Evolutionary conservation across 768 basidiomycete species (phyloP), one percentile per base, ranked within the genome.

Genomic region (Naganishia vaughanmartiniae): DNA sequence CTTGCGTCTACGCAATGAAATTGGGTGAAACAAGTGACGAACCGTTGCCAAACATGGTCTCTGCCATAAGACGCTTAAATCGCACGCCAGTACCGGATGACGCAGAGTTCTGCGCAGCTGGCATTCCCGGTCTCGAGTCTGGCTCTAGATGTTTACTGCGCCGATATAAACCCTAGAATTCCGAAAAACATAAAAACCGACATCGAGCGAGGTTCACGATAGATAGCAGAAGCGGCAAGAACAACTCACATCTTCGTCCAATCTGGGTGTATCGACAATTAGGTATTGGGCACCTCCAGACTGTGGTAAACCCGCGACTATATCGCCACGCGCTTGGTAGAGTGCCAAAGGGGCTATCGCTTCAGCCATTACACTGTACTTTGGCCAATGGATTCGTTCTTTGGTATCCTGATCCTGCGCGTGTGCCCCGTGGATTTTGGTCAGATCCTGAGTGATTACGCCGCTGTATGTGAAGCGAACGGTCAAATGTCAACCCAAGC

Each of bases 331-430:
- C 12, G 86, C 82, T 81, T 95, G 93, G 75, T 89, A 92, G 72
- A 89, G 86, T 0, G 86, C 85, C 7, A 93, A 89, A 75, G 86
- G 87, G 63, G 87, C 85, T 68, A 95, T 87, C 76, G 93, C 92
- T 71, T 88, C 86, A 34, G 89, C 93, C 84, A 97, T 90, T 86
- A 92, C 89, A 74, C 89, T 90, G 81, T 90, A 96, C 82, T 98
- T 98, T 31, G 89, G 91, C 95, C 95, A 98, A 76, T 97, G 93
- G 66, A 97, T 90, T 77, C 88, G 87, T 48, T 80, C 83, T 4
- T 87, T 84, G 75, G 91, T 89, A 26, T 85, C 83, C 72, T 87
- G 86, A 72, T 87, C 85, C 74, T 94, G 91, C 2, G 84, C 84
- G 72, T 95, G 93, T 69, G 88, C 90, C 81, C 92, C 91, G 73